Evolutionary conservation across 2,329 filamentous ascomycete species (phyloP).

Genomic region (Hypoxylon sp.): DNA sequence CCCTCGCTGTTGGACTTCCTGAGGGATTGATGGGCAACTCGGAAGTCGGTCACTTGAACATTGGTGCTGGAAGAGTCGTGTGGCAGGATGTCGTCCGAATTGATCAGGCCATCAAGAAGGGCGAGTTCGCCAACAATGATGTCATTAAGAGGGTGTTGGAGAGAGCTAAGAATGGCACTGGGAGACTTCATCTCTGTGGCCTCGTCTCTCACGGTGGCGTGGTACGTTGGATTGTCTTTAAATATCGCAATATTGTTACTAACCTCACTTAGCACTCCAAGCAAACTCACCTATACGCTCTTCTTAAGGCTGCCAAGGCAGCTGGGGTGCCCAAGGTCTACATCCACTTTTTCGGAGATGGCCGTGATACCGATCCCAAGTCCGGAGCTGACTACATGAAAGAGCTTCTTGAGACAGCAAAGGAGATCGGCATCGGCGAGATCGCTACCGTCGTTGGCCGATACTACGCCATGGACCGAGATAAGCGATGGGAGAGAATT

Average conservation of each 20-base stretch:
- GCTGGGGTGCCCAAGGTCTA: slow-evolving; percentile 90
- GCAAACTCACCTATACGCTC: slow-evolving; percentile 90
- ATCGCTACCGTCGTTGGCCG: slow-evolving; percentile 94
- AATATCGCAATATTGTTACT: slow-evolving; percentile 36
- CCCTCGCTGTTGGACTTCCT: slow-evolving; percentile 92
- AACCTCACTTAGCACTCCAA: slow-evolving; percentile 79
- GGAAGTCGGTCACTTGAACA: slow-evolving; percentile 98
- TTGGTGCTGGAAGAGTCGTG: slow-evolving; percentile 95
- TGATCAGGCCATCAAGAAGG: slow-evolving; percentile 91
- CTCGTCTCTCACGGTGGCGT: slow-evolving; percentile 96
- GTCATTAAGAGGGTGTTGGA: slow-evolving; percentile 84
- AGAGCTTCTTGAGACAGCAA: slow-evolving; percentile 82
- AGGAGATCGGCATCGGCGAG: slow-evolving; percentile 89
- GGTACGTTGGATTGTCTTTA: slow-evolving; percentile 59
- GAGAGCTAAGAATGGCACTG: slow-evolving; percentile 87
- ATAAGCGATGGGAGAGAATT: slow-evolving; percentile 98
- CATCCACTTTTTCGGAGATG: slow-evolving; percentile 99
- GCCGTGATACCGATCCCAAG: slow-evolving; percentile 97
- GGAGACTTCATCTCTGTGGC: slow-evolving; percentile 91
- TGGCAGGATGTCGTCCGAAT: slow-evolving; percentile 99
- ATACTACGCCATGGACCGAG: slow-evolving; percentile 99
- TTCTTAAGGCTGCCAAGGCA: slow-evolving; percentile 91
- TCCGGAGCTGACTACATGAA: slow-evolving; percentile 90
- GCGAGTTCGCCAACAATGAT: slow-evolving; percentile 80
- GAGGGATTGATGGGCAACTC: slow-evolving; percentile 99